These are phyloP conservation scores for Cercospora nicotianae DNA, from an alignment of 2,329 filamentous ascomycete genomes.

Conservation along the genomic window DNA sequence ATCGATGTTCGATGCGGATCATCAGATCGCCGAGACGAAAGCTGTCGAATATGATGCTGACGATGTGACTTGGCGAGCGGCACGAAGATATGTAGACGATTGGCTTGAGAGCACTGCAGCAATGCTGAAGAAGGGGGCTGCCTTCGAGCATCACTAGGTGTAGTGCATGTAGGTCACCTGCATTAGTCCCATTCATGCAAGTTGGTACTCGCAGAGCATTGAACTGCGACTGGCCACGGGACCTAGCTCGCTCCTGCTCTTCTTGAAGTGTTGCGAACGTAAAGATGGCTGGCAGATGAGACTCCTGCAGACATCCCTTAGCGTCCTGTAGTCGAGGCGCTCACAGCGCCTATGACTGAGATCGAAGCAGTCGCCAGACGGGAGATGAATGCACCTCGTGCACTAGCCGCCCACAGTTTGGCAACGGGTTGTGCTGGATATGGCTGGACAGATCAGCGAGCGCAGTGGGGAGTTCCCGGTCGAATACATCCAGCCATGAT, in stretches of 20 bases:
- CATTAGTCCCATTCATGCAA: background rate
- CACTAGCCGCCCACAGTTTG: background rate
- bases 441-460: background rate
- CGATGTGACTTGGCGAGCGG: too few species aligned
- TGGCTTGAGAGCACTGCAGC: background rate
- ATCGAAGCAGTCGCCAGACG: background rate
- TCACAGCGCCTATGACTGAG: background rate
- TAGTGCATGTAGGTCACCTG: background rate
- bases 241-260: background rate
- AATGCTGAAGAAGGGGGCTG: background rate
- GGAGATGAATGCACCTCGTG: background rate
- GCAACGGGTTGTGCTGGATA: background rate
- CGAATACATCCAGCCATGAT: background rate
- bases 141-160: background rate
- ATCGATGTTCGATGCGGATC: background rate
- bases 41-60: background rate
- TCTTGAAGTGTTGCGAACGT: background rate
- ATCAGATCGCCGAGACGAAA: background rate
- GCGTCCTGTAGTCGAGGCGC: background rate
- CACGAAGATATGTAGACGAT: background rate
- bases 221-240: background rate
- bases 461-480: background rate
- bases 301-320: conserved; percentile 7
- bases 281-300: conserved; percentile 3
- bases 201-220: background rate